Percentiles rank a stretch among this genome's conserved stretches.
phyloP scores from a whole-genome alignment of 1,284 basidiomycete genomes.

The Phylloporus gajari region DNA sequence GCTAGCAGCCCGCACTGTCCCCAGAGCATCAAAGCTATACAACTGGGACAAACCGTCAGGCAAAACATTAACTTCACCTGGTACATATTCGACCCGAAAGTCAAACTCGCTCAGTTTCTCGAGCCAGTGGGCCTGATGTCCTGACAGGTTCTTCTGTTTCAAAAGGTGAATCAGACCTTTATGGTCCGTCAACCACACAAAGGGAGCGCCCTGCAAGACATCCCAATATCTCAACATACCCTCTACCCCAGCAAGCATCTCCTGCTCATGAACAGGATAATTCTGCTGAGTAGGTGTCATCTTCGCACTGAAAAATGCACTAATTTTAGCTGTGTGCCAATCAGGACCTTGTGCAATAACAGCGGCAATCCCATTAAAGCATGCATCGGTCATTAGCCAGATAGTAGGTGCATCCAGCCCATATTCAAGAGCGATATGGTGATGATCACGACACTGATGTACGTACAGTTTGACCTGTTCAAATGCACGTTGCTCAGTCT shows the following conservation, averaged over 20 bases:
- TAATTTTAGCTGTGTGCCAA: neutral
- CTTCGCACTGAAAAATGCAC: neutral
- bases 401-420: neutral
- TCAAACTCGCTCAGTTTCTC: slow-evolving; percentile 35
- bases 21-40: neutral
- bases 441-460: slow-evolving; percentile 23
- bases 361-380: neutral
- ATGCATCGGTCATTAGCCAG: neutral
- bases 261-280: slow-evolving; percentile 39
- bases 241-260: slow-evolving; percentile 22
- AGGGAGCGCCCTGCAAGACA: slow-evolving; percentile 38
- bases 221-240: slow-evolving; percentile 28
- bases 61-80: neutral
- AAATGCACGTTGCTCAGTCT: slow-evolving; percentile 48
- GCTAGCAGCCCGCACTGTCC: neutral
- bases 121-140: slow-evolving; percentile 50
- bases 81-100: slow-evolving; percentile 7
- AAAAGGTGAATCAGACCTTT: slow-evolving; percentile 46
- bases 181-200: slow-evolving; percentile 52
- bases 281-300: slow-evolving; percentile 38
- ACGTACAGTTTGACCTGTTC: slow-evolving; percentile 47
- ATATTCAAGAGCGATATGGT: slow-evolving; percentile 28
- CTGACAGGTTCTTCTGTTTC: slow-evolving; percentile 46
- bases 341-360: neutral
- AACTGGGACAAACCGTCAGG: neutral